phyloP scores from a whole-genome alignment of 2,329 filamentous ascomycete species.

The Byssothecium circinans region DNA sequence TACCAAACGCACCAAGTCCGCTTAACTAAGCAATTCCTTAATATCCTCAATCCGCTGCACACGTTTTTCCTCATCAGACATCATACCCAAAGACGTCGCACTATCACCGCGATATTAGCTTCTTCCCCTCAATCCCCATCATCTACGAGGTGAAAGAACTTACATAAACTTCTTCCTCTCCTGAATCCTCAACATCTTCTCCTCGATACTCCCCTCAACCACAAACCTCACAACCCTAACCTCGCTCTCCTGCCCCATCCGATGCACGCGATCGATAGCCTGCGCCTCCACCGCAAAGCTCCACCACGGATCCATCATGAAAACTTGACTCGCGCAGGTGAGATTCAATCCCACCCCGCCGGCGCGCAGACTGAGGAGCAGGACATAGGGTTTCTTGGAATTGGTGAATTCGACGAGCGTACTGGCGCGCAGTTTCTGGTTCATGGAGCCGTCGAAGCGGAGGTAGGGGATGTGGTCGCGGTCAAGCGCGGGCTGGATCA shows the following conservation, averaged over 20 bases:
- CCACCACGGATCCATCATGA: constrained; percentile 99
- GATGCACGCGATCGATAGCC: constrained; percentile 94
- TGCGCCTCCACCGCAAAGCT: constrained; percentile 95
- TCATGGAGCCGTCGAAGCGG: constrained; percentile 89
- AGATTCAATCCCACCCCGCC: constrained; percentile 94
- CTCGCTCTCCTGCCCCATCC: constrained; percentile 88
- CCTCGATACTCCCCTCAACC: constrained; percentile 87
- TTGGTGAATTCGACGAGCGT: constrained; percentile 73
- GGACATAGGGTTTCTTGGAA: constrained; percentile 63
- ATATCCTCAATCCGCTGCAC: constrained; percentile 91
- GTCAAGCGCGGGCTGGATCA: constrained; percentile 80
- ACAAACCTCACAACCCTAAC: constrained; percentile 89
- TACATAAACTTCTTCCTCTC: constrained; percentile 95
- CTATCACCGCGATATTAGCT: too few relatives aligned
- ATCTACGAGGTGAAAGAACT: too few relatives aligned
- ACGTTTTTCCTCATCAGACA: constrained; percentile 91
- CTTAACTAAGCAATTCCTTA: constrained; percentile 75
- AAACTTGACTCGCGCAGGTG: constrained; percentile 85
- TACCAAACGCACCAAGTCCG: neutral
- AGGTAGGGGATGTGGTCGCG: constrained; percentile 74
- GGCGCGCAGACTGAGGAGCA: constrained; percentile 82
- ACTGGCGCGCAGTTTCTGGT: constrained; percentile 78
- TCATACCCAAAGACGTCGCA: constrained; percentile 92
- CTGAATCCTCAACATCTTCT: constrained; percentile 90
- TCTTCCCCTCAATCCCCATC: too few relatives aligned